phyloP scores from a whole-genome alignment of 192 early-diverging fungal species.

The Entomortierella chlamydospora region DNA sequence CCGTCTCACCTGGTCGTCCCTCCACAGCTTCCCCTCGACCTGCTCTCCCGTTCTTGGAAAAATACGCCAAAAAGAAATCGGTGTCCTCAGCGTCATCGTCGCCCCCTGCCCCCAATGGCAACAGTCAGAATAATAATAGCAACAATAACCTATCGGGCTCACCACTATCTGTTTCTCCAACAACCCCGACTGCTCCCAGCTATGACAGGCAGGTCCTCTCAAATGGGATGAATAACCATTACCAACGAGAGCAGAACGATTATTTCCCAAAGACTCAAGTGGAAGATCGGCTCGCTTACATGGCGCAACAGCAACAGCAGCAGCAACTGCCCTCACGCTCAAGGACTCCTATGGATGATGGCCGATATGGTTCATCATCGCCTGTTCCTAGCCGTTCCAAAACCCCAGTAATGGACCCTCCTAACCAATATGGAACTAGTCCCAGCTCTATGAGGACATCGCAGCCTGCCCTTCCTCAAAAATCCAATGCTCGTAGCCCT shows the following conservation, averaged over 20 bases:
- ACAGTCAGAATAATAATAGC: slow-evolving; percentile 24
- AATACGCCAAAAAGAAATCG: slow-evolving; percentile 57
- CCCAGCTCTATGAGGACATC: slow-evolving; percentile 29
- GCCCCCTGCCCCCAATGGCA: slow-evolving; percentile 23
- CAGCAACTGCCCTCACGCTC: slow-evolving; percentile 21
- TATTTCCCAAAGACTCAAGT: slow-evolving; percentile 50
- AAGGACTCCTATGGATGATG: slow-evolving; percentile 27
- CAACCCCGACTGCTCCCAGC: slow-evolving; percentile 54
- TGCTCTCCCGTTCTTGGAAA: slow-evolving; percentile 53
- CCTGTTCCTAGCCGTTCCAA: slow-evolving; percentile 41
- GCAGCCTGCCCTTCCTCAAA: slow-evolving; percentile 42
- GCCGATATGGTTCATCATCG: slow-evolving; percentile 22
- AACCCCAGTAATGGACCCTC: slow-evolving; percentile 31
- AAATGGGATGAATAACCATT: slow-evolving; percentile 37
- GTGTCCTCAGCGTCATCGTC: slow-evolving; percentile 26
- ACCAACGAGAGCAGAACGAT: slow-evolving; percentile 47
- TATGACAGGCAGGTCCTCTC: slow-evolving; percentile 40
- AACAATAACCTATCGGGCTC: slow-evolving; percentile 42
- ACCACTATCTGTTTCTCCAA: slow-evolving; percentile 51
- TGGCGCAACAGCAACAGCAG: slow-evolving; percentile 3
- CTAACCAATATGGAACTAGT: slow-evolving; percentile 26
- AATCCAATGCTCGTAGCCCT: slow-evolving; percentile 50
- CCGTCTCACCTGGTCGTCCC: slow-evolving; percentile 36
- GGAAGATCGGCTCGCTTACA: slow-evolving; percentile 17
- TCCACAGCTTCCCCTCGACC: slow-evolving; percentile 36